A percentile compares a stretch with the other conserved stretches of the same genome.
Conservation (phyloP, 345 rosid genomes). For the Gynandropsis gynandra region DNA sequence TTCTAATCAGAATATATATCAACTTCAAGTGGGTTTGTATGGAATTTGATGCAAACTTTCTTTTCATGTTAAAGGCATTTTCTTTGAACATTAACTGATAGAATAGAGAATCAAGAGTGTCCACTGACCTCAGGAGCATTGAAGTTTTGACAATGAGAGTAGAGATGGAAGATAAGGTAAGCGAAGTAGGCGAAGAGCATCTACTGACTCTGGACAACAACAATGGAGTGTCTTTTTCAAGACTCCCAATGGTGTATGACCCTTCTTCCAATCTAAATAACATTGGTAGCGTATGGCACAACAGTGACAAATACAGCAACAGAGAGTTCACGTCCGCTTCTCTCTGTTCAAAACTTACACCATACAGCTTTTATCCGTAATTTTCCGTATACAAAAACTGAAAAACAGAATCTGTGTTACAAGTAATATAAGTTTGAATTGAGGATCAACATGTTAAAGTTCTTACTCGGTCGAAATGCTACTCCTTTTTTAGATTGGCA, state of each 20-base stretch:
- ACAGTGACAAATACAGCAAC: constrained; percentile 62
- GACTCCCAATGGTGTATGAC: constrained; percentile 33
- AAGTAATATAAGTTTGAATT: no score
- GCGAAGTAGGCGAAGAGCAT: constrained; percentile 71
- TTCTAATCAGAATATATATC: no score
- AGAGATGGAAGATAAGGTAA: constrained; percentile 79
- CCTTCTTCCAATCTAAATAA: constrained; percentile 44
- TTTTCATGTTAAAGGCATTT: no score
- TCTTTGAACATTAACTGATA: no score
- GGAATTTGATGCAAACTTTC: no score
- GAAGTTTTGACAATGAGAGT: constrained; percentile 53
- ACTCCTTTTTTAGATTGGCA: constrained; percentile 64
- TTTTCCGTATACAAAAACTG: no score
- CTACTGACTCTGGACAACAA: constrained; percentile 91
- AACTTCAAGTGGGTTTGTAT: no score
- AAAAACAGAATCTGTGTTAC: not conserved
- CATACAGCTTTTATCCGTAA: no score
- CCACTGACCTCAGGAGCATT: constrained; percentile 31
- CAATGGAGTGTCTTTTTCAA: no score
- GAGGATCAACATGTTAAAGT: no score
- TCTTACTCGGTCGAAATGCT: constrained; percentile 82
- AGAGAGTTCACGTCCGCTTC: constrained; percentile 88
- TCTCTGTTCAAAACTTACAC: no score
- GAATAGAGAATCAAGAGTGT: no score
- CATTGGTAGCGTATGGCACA: constrained; percentile 75